Evolutionary conservation across 1,284 basidiomycete genomes (phyloP).

Genomic region (Tremellales sp.): DNA sequence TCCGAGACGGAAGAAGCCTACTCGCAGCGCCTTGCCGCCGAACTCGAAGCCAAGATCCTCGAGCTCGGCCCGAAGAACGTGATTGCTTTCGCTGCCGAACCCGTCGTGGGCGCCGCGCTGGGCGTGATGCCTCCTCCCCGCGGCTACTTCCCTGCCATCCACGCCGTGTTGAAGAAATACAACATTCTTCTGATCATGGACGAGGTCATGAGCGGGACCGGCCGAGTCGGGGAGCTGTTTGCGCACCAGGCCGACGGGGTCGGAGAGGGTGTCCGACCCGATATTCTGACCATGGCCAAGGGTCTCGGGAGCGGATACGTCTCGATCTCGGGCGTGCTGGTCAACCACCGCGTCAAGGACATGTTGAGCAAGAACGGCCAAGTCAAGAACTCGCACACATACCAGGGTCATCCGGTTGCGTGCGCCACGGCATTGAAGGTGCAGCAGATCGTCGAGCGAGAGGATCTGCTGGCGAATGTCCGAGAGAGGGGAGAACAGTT

Average conservation of each 20-base stretch:
- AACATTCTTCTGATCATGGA: slow-evolving; percentile 78
- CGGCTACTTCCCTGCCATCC: slow-evolving; percentile 59
- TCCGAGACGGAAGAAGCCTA: slow-evolving; percentile 74
- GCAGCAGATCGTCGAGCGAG: slow-evolving; percentile 63
- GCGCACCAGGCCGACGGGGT: slow-evolving; percentile 59
- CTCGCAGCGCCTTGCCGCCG: slow-evolving; percentile 66
- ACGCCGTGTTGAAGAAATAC: slow-evolving; percentile 75
- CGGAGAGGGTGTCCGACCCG: slow-evolving; percentile 63
- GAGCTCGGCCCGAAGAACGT: slow-evolving; percentile 75
- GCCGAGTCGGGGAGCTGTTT: slow-evolving; percentile 68
- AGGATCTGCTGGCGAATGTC: slow-evolving; percentile 54
- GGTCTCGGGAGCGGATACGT: slow-evolving; percentile 84
- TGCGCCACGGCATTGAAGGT: slow-evolving; percentile 76
- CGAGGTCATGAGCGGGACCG: slow-evolving; percentile 82
- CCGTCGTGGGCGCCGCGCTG: slow-evolving; percentile 67
- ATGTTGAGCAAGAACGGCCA: slow-evolving; percentile 56
- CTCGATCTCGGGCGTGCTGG: slow-evolving; percentile 71
- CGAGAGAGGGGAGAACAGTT: slow-evolving; percentile 24
- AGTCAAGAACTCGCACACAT: slow-evolving; percentile 72
- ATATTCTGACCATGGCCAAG: slow-evolving; percentile 79
- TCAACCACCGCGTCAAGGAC: slow-evolving; percentile 63
- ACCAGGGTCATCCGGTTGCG: slow-evolving; percentile 72
- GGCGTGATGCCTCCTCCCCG: slow-evolving; percentile 51
- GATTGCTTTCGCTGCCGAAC: slow-evolving; percentile 42
- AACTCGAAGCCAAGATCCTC: slow-evolving; percentile 77